A percentile compares a stretch with the other conserved stretches of the same genome.
These are phyloP conservation scores for Nevesoporus exiguus DNA, from an alignment of 768 basidiomycete species.

Conservation along the genomic window DNA sequence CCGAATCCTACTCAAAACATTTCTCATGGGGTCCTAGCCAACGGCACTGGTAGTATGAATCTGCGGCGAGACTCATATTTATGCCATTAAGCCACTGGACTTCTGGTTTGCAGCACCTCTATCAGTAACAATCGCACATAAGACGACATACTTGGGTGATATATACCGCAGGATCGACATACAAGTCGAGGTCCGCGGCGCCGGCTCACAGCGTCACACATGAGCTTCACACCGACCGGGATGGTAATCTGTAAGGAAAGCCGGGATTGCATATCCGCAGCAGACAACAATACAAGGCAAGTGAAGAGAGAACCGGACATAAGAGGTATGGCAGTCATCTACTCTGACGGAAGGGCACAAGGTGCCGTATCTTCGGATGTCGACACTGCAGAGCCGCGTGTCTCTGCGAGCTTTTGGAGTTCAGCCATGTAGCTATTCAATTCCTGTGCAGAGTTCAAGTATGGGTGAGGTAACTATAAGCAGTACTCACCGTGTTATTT, in stretches of 20 bases:
- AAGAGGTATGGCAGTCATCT: conserved; percentile 2
- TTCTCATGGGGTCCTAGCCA: too few relatives aligned
- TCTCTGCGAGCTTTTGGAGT: conserved; percentile 24
- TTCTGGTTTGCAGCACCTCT: background rate
- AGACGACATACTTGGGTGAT: background rate
- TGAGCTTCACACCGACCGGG: background rate
- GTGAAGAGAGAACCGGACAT: background rate
- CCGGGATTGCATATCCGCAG: conserved; percentile 3
- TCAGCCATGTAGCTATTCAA: conserved; percentile 33
- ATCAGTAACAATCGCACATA: background rate
- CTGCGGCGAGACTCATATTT: too few relatives aligned
- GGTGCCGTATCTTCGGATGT: background rate
- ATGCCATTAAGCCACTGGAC: background rate
- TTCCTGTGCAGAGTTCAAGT: conserved; percentile 24
- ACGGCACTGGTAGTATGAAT: too few relatives aligned
- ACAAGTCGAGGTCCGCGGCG: background rate
- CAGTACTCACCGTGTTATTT: conserved; percentile 46
- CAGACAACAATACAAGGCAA: conserved; percentile 4
- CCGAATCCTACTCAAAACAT: too few relatives aligned
- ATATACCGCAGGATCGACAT: background rate
- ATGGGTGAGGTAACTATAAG: background rate
- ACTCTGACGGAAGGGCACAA: conserved; percentile 8
- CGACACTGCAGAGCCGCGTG: conserved; percentile 3
- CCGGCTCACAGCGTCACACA: background rate
- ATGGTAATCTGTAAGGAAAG: background rate